phyloP scores from a whole-genome alignment of 2,329 filamentous ascomycete species.

The Colletotrichum karsti region DNA sequence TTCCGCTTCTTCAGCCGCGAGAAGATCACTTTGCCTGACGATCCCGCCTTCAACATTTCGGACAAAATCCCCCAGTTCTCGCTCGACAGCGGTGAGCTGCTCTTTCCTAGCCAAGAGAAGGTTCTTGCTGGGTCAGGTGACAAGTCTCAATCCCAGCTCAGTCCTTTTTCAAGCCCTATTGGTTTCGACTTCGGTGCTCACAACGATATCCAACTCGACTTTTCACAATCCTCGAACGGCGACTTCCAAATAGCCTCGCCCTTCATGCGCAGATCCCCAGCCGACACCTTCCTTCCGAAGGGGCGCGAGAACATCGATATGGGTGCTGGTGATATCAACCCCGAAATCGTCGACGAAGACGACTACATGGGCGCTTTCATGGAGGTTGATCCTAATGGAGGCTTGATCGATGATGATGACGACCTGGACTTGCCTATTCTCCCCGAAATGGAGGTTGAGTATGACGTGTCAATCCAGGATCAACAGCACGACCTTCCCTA shows the following conservation, averaged over 20 bases:
- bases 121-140: conserved; percentile 33
- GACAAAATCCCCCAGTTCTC: conserved; percentile 68
- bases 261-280: conserved; percentile 37
- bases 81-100: conserved; percentile 44
- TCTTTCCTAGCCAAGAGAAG: conserved; percentile 43
- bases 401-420: conserved; percentile 54
- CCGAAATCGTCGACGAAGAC: conserved; percentile 46
- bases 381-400: conserved; percentile 61
- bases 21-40: conserved; percentile 81
- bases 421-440: conserved; percentile 55
- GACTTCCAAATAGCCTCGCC: conserved; percentile 43
- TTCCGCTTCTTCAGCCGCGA: conserved; percentile 78
- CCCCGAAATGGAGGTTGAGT: conserved; percentile 31
- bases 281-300: conserved; percentile 28
- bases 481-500: conserved; percentile 24
- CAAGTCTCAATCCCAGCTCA: conserved; percentile 52
- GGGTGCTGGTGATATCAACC: conserved; percentile 33
- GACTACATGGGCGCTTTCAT: conserved; percentile 50
- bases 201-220: conserved; percentile 22
- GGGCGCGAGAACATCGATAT: background rate
- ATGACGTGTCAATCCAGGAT: conserved; percentile 13
- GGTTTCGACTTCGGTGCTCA: conserved; percentile 11
- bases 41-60: conserved; percentile 81
- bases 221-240: conserved; percentile 41
- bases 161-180: conserved; percentile 40